These are phyloP conservation scores for Ascochyta pisi DNA, from an alignment of 2,329 filamentous ascomycete genomes.

Conservation along the genomic window DNA sequence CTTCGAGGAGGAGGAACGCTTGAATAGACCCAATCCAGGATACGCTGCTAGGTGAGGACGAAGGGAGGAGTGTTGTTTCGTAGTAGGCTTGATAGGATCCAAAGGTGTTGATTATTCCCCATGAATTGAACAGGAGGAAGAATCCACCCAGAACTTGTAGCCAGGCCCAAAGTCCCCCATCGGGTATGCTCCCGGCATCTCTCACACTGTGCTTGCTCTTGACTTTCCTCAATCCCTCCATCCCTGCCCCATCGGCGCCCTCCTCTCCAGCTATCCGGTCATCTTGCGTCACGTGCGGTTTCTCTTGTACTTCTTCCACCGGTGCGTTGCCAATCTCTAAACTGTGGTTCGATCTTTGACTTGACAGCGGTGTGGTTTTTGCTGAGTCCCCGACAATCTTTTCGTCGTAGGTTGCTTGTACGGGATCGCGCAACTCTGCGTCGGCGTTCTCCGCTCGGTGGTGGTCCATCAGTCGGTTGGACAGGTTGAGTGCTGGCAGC, in stretches of 20 bases:
- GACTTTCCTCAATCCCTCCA: conserved; percentile 25
- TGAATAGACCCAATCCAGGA: conserved; percentile 60
- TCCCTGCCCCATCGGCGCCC: neutral
- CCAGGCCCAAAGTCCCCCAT: conserved; percentile 57
- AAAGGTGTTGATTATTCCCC: conserved; percentile 57
- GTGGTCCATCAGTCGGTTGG: conserved; percentile 7
- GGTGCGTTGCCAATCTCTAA: conserved; percentile 9
- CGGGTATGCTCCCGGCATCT: conserved; percentile 52
- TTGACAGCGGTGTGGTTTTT: conserved; percentile 20
- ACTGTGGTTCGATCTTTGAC: conserved; percentile 22
- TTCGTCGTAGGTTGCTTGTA: conserved; percentile 21
- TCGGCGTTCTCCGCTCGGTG: conserved; percentile 7
- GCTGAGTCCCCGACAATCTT: conserved; percentile 18
- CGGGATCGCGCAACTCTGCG: conserved; percentile 5
- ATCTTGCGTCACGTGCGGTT: conserved; percentile 22
- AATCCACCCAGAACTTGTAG: conserved; percentile 57
- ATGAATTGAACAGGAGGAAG: conserved; percentile 58
- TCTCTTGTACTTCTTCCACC: conserved; percentile 19
- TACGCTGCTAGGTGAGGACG: conserved; percentile 53
- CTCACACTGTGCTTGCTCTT: conserved; percentile 45
- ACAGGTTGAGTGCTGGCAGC: neutral
- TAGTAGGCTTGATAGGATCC: conserved; percentile 60
- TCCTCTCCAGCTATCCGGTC: conserved; percentile 3
- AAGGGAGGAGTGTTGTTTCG: conserved; percentile 49
- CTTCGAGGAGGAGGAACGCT: conserved; percentile 55